phyloP scores from a whole-genome alignment of 2,329 filamentous ascomycete species.

The Colletotrichum noveboracense region DNA sequence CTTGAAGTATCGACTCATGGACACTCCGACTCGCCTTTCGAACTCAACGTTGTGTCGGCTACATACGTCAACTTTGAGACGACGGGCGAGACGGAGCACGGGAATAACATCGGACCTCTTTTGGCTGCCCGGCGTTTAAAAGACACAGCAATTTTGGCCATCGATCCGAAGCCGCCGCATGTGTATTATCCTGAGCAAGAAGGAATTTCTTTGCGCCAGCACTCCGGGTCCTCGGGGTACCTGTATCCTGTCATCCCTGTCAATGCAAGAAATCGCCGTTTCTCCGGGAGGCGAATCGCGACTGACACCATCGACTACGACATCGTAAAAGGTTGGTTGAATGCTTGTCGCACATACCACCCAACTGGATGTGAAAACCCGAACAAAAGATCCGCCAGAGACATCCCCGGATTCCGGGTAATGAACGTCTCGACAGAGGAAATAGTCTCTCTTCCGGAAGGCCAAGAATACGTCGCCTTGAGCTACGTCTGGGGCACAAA shows the following conservation, averaged over 20 bases:
- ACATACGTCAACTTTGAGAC: background rate
- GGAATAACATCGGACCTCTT: background rate
- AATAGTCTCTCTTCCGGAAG: background rate
- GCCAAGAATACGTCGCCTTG: constrained; percentile 31
- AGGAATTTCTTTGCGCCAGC: background rate
- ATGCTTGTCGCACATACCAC: background rate
- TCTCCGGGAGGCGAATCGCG: background rate
- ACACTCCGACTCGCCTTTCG: background rate
- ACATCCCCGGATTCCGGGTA: background rate
- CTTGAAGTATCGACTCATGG: background rate
- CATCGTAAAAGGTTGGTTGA: background rate
- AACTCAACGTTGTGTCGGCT: background rate
- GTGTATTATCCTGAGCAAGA: background rate
- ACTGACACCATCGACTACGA: background rate
- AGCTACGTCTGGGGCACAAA: constrained; percentile 38
- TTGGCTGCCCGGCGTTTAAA: background rate
- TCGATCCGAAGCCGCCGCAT: background rate
- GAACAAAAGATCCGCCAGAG: background rate
- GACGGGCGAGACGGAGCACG: background rate
- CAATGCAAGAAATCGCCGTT: background rate
- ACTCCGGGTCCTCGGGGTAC: background rate
- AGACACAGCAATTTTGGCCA: background rate
- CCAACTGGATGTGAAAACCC: background rate
- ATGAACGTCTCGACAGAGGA: background rate
- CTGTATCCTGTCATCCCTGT: background rate